Evolutionary conservation across 768 basidiomycete species (phyloP).

Genomic region (Rhizopogon vinicolor): DNA sequence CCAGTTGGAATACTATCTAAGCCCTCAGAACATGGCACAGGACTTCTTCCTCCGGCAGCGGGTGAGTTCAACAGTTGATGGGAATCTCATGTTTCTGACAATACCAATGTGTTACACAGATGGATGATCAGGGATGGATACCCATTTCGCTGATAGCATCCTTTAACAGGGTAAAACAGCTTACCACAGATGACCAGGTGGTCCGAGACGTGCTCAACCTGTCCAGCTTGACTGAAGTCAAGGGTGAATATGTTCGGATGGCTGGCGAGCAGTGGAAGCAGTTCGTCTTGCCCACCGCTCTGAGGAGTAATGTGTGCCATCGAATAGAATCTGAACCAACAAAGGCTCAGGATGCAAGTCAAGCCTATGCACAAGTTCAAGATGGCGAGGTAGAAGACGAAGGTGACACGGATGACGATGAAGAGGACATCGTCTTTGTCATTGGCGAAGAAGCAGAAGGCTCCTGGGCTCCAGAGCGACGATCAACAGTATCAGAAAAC

Average conservation of each 20-base stretch:
- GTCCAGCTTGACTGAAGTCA: constrained; percentile 71
- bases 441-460: constrained; percentile 45
- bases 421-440: constrained; percentile 77
- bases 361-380: neutral
- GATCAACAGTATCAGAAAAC: neutral
- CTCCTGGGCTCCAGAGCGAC: constrained; percentile 31
- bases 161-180: constrained; percentile 75
- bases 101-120: constrained; percentile 40
- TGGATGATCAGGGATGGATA: constrained; percentile 90
- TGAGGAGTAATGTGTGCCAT: constrained; percentile 32
- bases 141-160: constrained; percentile 76
- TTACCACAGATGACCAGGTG: constrained; percentile 55
- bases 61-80: constrained; percentile 40
- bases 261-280: constrained; percentile 50
- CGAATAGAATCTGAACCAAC: constrained; percentile 1
- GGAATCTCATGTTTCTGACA: neutral
- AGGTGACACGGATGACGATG: constrained; percentile 51
- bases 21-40: constrained; percentile 83
- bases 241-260: constrained; percentile 64
- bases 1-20: constrained; percentile 91
- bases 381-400: constrained; percentile 18
- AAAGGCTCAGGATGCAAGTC: neutral
- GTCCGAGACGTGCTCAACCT: constrained; percentile 67
- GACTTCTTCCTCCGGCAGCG: constrained; percentile 79
- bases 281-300: constrained; percentile 58